A percentile compares a stretch with the other conserved stretches of the same genome.
Evolutionary conservation across 176 grass and related monocot species (phyloP).

Genomic region (Miscanthus lutarioriparius): DNA sequence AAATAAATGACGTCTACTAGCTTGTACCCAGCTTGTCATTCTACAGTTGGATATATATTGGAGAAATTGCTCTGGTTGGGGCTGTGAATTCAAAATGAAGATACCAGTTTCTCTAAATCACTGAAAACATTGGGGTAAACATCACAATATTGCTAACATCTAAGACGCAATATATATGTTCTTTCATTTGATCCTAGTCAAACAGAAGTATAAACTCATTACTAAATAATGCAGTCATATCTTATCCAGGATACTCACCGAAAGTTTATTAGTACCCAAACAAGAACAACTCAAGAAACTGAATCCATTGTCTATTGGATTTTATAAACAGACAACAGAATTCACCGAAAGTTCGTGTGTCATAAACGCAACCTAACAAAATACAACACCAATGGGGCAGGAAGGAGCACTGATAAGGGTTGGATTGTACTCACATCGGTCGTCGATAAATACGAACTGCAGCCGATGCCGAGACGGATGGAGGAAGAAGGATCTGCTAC

Average conservation of each 20-base stretch:
- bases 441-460: too few relatives aligned
- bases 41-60: background rate
- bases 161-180: too few relatives aligned
- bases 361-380: too few relatives aligned
- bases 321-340: background rate
- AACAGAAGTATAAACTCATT: background rate
- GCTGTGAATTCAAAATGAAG: background rate
- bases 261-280: background rate
- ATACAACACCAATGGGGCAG: too few relatives aligned
- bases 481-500: too few relatives aligned
- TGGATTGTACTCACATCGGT: too few relatives aligned
- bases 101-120: background rate
- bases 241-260: background rate
- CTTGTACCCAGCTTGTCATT: background rate
- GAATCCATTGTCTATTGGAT: background rate
- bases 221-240: background rate
- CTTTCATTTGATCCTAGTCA: background rate
- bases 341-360: too few relatives aligned
- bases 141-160: background rate
- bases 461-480: too few relatives aligned
- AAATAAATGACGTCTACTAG: background rate
- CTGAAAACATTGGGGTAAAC: background rate
- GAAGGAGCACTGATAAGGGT: too few relatives aligned
- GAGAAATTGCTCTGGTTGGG: background rate
- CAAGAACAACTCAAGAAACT: background rate